Percentiles rank a stretch among this genome's conserved stretches.
Evolutionary conservation across 2,329 filamentous ascomycete genomes (phyloP).

Genomic region (Sporothrix pallida): DNA sequence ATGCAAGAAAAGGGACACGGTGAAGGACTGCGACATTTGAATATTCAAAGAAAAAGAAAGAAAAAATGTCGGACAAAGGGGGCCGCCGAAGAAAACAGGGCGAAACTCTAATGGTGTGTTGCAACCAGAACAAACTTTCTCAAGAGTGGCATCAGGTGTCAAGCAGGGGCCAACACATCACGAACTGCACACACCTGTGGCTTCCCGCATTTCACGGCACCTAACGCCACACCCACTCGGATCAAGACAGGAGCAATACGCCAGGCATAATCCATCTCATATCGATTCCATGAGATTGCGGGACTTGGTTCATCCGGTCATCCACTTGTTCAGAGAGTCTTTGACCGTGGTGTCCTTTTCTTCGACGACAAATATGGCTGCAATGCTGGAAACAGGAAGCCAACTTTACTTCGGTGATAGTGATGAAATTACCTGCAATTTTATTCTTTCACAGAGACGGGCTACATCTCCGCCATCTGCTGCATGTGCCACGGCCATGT

Average conservation of each 20-base stretch:
- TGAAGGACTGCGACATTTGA: not conserved
- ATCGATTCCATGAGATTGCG: not conserved
- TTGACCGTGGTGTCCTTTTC: not conserved
- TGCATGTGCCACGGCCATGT: not conserved
- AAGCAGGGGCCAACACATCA: not conserved
- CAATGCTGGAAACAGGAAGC: not conserved
- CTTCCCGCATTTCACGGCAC: not conserved
- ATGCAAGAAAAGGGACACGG: not conserved
- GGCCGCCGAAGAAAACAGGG: not conserved
- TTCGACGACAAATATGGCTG: not conserved
- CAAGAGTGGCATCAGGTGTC: not conserved
- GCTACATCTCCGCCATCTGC: constrained; percentile 7
- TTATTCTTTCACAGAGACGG: not conserved
- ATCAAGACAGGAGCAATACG: not conserved
- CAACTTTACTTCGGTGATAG: not conserved
- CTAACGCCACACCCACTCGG: not conserved
- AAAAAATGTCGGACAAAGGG: not conserved
- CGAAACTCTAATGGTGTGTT: not conserved
- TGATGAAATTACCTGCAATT: constrained; percentile 26
- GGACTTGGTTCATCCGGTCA: not conserved
- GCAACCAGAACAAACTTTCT: not conserved
- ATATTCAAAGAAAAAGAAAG: not conserved
- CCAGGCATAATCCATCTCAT: not conserved
- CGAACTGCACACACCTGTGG: not conserved
- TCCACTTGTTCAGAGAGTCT: not conserved